Evolutionary conservation across 306 rosid genomes (phyloP).

Genomic region (Betula pendula): DNA sequence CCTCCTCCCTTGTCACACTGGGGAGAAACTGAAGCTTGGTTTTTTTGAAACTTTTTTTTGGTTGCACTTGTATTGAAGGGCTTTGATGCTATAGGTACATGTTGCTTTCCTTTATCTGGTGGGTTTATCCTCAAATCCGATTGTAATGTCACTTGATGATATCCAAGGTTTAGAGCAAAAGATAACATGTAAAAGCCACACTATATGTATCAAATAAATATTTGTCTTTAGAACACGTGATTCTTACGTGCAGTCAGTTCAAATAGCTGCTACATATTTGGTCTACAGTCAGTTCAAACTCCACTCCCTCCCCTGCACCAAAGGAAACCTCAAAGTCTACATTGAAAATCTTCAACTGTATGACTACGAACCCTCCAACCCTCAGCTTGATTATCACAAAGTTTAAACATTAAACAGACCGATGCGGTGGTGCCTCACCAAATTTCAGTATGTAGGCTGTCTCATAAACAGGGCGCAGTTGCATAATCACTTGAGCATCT

Average conservation of each 20-base stretch:
- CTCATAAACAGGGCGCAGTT: constrained; percentile 61
- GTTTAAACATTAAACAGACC: constrained; percentile 15
- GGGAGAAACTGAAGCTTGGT: background rate
- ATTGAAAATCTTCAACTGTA: background rate
- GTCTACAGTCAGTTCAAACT: constrained; percentile 7
- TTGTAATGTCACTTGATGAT: background rate
- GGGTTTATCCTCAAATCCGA: background rate
- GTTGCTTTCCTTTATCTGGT: background rate
- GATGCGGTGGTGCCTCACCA: constrained; percentile 56
- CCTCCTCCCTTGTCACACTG: background rate
- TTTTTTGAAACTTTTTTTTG: background rate
- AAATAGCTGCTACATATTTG: background rate
- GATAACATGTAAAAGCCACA: background rate
- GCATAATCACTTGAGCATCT: constrained; percentile 68
- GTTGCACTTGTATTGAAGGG: background rate
- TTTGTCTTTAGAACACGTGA: too few species aligned
- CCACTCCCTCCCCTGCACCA: constrained; percentile 30
- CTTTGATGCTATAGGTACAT: background rate
- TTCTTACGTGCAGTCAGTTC: background rate
- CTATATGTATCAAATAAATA: too few species aligned
- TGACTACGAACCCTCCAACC: constrained; percentile 19
- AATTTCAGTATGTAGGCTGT: constrained; percentile 66
- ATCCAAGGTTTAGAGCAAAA: background rate
- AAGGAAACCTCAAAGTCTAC: background rate
- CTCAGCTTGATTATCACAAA: constrained; percentile 15